Evolutionary conservation across 345 rosid genomes (phyloP).

Genomic region (Cochlearia excelsa): DNA sequence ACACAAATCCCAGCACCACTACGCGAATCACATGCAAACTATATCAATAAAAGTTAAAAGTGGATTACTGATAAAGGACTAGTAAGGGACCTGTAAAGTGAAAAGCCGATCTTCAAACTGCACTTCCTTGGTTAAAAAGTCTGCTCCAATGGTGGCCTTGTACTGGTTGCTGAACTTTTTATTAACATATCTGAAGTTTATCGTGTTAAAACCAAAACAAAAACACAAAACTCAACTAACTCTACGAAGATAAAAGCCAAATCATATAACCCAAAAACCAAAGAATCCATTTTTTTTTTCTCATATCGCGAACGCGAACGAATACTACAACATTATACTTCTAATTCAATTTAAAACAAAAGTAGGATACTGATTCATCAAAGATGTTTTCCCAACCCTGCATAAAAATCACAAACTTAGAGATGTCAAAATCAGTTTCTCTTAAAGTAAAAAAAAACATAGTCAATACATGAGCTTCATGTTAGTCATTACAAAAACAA

Average conservation of each 20-base stretch:
- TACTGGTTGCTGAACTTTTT: conserved; percentile 91
- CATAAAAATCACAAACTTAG: conserved; percentile 17
- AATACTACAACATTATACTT: not conserved
- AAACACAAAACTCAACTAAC: conserved; percentile 15
- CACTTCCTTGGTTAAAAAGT: conserved; percentile 92
- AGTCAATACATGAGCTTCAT: too few relatives aligned
- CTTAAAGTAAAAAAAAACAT: not conserved
- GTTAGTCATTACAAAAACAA: too few relatives aligned
- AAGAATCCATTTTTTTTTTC: not conserved
- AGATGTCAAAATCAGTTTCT: not conserved
- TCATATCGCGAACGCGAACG: not conserved
- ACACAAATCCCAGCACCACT: not conserved
- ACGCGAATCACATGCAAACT: conserved; percentile 2
- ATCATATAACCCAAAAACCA: not conserved
- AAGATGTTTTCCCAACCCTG: conserved; percentile 96
- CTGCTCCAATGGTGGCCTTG: conserved; percentile 94
- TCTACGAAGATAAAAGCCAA: not conserved
- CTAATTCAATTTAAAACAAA: not conserved
- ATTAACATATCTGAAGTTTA: conserved; percentile 72
- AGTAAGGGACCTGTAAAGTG: conserved; percentile 70
- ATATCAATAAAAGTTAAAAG: not conserved
- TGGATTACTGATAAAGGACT: not conserved
- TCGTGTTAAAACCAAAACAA: conserved; percentile 33
- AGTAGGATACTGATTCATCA: conserved; percentile 92
- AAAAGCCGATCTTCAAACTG: conserved; percentile 84